Evolutionary conservation across 306 rosid genomes (phyloP).

Genomic region (Dalbergia oliveri): DNA sequence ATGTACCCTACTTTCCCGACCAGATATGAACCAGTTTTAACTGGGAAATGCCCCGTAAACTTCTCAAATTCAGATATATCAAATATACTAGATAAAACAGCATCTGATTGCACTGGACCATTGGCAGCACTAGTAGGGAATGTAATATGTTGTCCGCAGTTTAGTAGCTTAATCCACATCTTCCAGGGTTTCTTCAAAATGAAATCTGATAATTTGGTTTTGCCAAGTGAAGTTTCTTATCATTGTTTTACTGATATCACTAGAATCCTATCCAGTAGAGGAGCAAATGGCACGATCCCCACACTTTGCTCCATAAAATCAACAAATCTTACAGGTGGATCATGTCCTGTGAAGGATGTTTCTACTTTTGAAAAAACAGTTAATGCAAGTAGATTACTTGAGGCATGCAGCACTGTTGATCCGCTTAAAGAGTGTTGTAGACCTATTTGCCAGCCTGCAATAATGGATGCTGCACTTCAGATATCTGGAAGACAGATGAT

Average conservation of each 20-base stretch:
- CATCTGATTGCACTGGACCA: conserved; percentile 89
- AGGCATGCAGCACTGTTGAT: conserved; percentile 91
- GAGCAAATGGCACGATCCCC: conserved; percentile 79
- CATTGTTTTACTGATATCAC: conserved; percentile 86
- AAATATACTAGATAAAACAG: conserved; percentile 77
- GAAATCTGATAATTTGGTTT: conserved; percentile 71
- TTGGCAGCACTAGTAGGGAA: conserved; percentile 84
- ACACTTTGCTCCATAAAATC: conserved; percentile 81
- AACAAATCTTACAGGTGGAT: conserved; percentile 86
- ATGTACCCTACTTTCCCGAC: conserved; percentile 90
- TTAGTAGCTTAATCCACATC: conserved; percentile 85
- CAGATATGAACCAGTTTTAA: conserved; percentile 84
- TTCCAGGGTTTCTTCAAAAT: conserved; percentile 81
- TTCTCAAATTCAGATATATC: conserved; percentile 78
- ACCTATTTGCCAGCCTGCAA: conserved; percentile 91
- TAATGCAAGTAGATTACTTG: conserved; percentile 82
- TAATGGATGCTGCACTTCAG: conserved; percentile 89
- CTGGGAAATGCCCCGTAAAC: conserved; percentile 91
- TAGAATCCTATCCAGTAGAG: conserved; percentile 83
- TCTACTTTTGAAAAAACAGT: conserved; percentile 76
- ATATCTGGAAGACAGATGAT: conserved; percentile 75
- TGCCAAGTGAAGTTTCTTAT: conserved; percentile 68
- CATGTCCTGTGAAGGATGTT: conserved; percentile 89
- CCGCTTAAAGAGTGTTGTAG: conserved; percentile 98
- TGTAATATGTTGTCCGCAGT: conserved; percentile 95